Base-by-base conservation (phyloP, 202 grass and related monocot genomes). In the Hordeum pubiflorum region DNA sequence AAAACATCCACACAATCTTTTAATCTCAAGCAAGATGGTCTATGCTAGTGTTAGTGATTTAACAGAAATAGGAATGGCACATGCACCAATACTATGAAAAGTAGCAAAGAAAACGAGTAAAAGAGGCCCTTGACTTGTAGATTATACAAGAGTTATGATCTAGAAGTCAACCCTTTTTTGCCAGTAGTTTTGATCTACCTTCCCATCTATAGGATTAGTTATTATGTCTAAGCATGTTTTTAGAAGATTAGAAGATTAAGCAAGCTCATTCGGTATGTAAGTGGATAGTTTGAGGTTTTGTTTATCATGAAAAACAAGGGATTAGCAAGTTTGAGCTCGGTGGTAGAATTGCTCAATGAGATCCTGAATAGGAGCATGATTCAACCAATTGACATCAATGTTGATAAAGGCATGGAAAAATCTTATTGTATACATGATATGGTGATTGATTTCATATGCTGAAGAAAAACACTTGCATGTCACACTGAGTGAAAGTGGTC, bases 211-310 rank as follows among this genome's bases (percentile, higher is more conserved):
- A 50, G 41, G 40, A 7, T 72, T 32, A 72, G 69, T 52, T 72
- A 72, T 72, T 50, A 31, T 72, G 2, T 29, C 9, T 72, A 72
- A 31, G 3, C 48, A 72, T 72, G 24, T 72, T 29, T 72, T 10
- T 0, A 72, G 69, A 72, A 52, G 69, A 18, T 72, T 72, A 52
- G 26, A 52, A n/a, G 24, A 50, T 72, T 50, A 72, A 26, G 43
- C 14, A 31, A 72, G 69, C 23, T 72, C 40, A 52, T 14, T 72
- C 17, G 69, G 32, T 72, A 9, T 31, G 69, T 18, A 72, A 29
- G 15, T 72, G 69, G 43, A n/a, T 72, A 31, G 69, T 44, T 72
- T 43, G 46, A 50, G 46, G 69, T 72, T 72, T 72, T 72, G 41
- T 72, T 10, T 50, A 72, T 72, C 69, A 52, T 72, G 26, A 72